phyloP scores from a whole-genome alignment of 225 moss, liverwort and hornwort species.

The Lunularia cruciata region DNA sequence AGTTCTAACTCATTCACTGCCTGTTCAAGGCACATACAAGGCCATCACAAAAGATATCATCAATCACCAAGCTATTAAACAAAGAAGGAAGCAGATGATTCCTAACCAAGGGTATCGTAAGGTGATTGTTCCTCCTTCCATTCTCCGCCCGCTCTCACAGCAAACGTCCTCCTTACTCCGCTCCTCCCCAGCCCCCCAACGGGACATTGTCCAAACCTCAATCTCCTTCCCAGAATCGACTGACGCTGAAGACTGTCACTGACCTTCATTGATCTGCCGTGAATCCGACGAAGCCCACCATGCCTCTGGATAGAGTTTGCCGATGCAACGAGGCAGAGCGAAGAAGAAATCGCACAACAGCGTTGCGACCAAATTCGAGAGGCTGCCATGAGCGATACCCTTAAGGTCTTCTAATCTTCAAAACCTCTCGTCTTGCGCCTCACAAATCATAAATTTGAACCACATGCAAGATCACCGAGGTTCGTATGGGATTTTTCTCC shows the following conservation, averaged over 20 bases:
- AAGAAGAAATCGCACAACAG: conserved; percentile 8
- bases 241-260: not conserved
- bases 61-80: not conserved
- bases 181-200: not conserved
- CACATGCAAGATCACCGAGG: too few species aligned
- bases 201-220: conserved; percentile 14
- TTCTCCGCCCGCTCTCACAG: conserved; percentile 42
- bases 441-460: too few species aligned
- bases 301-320: not conserved
- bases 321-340: conserved; percentile 7
- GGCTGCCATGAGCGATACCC: conserved; percentile 28
- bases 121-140: conserved; percentile 82
- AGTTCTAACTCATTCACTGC: too few species aligned
- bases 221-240: not conserved
- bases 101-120: conserved; percentile 89
- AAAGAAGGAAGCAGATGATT: not conserved
- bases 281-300: not conserved
- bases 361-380: conserved; percentile 22
- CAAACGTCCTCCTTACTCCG: conserved; percentile 37
- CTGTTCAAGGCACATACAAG: not conserved
- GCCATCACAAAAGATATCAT: not conserved
- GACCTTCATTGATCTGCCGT: not conserved
- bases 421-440: not conserved
- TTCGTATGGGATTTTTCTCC: too few species aligned
- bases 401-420: not conserved